Evolutionary conservation across 352 stramenopile species (phyloP).

Genomic region (Globisporangium acanthophoron): DNA sequence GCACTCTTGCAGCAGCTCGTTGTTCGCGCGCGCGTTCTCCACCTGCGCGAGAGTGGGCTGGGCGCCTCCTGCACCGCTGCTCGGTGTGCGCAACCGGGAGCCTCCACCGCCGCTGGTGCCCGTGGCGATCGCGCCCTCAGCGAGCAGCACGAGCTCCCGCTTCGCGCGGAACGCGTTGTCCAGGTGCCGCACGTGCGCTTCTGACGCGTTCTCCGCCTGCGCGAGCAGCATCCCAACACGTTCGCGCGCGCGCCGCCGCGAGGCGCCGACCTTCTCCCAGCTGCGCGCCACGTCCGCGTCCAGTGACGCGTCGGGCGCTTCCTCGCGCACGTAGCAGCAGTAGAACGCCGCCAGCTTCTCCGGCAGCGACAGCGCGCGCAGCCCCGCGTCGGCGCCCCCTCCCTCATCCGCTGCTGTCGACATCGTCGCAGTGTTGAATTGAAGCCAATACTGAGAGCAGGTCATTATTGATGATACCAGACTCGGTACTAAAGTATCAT

Average conservation of each 20-base stretch:
- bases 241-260: conserved; percentile 54
- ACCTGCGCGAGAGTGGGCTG: conserved; percentile 26
- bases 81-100: background rate
- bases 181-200: conserved; percentile 45
- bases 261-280: conserved; percentile 58
- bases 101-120: background rate
- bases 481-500: no score
- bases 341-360: conserved; percentile 77
- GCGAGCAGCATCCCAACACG: conserved; percentile 54
- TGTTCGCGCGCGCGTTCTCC: conserved; percentile 55
- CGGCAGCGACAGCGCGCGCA: conserved; percentile 47
- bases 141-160: conserved; percentile 57
- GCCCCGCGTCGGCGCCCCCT: conserved; percentile 3
- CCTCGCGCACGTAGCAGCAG: conserved; percentile 63
- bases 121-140: conserved; percentile 39
- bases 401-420: background rate
- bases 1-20: conserved; percentile 69
- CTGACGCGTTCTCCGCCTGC: conserved; percentile 65
- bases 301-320: conserved; percentile 35
- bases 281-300: conserved; percentile 43
- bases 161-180: conserved; percentile 73
- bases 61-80: background rate
- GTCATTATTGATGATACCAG: no score
- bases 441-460: no score
- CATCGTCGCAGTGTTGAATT: no score